Evolutionary conservation across 768 basidiomycete genomes (phyloP).

Genomic region (Pluteus cervinus): DNA sequence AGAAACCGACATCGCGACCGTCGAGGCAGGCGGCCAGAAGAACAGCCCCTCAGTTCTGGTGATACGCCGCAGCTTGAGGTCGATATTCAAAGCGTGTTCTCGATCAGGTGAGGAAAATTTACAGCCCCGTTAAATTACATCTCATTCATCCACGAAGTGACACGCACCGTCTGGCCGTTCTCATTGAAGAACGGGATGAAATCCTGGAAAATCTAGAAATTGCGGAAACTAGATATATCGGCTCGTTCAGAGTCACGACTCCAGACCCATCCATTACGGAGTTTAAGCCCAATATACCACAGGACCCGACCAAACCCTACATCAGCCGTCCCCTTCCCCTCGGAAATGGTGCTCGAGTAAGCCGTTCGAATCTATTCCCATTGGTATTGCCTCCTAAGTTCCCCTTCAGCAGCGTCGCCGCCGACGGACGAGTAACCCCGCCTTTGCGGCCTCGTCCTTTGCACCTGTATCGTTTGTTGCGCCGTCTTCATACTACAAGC

Average conservation of each 20-base stretch:
- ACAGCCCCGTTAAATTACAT: constrained; percentile 1
- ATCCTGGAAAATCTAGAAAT: constrained; percentile 77
- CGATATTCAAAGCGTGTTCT: constrained; percentile 68
- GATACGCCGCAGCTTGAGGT: constrained; percentile 48
- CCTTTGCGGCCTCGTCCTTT: constrained; percentile 60
- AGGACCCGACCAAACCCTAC: constrained; percentile 41
- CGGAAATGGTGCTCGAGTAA: constrained; percentile 26
- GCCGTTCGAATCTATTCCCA: constrained; percentile 4
- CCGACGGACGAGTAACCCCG: constrained; percentile 53
- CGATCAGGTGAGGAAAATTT: constrained; percentile 52
- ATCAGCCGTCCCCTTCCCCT: constrained; percentile 69
- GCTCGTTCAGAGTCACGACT: constrained; percentile 66
- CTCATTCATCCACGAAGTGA: constrained; percentile 37
- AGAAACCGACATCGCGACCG: constrained; percentile 22
- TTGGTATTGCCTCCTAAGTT: background rate
- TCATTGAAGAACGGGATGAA: constrained; percentile 72
- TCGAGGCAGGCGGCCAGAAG: constrained; percentile 27
- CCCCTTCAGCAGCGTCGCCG: constrained; percentile 27
- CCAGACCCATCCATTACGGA: constrained; percentile 69
- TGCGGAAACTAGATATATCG: constrained; percentile 73
- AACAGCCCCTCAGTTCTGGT: constrained; percentile 30
- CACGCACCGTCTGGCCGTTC: constrained; percentile 55
- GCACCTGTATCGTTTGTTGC: constrained; percentile 75
- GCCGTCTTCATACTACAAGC: constrained; percentile 75
- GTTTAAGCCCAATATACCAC: constrained; percentile 36